Evolutionary conservation across 78 protist genomes (phyloP), one percentile per base, ranked within the genome.

Genomic region (Chrysochromulina parva): DNA sequence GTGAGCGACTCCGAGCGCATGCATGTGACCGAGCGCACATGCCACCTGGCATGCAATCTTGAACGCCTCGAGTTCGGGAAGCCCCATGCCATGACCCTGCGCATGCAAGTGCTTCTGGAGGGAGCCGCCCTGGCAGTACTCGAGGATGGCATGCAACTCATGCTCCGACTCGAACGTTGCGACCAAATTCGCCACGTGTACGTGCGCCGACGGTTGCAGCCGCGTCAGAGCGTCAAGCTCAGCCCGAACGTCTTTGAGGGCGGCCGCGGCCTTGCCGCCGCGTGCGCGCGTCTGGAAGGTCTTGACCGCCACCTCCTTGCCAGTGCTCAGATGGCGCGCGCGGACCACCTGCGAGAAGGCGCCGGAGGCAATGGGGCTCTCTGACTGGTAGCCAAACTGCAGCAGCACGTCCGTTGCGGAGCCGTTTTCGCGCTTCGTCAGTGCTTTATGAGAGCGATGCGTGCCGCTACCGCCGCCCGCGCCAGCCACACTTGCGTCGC

Each of bases 101-200:
- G 62, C 13, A 7, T 58, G 62, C 62, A 58, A 58, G 62, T 58
- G 13, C 62, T 58, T 58, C 22, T 7, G 76, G 20, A 91, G 26
- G 10, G 88, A 89, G 67, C 93, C 90, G 60, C 93, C 93, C 3
- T 10, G 5, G 10, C 81, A 48, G 19, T 71, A 69, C 89, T 90
- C 92, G 14, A 78, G 78, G 52, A 90, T 81, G 28, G 74, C n/a
- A 67, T 16, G 76, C 22, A 48, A 11, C 38, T 17, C 53, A 1
- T 1, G 50, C 52, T 48, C 28, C 22, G 28, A 53, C 22, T 59
- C 92, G 48, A 4, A 3, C 11, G 50, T 7, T 16, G 4, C 13
- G n/a, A 67, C 54, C 20, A 78, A 0, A 82, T 58, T 67, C 11
- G 76, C 76, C 50, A 67, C 76, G 48, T 67, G 28, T 13, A 3